A percentile compares a stretch with the other conserved stretches of the same genome.
Conservation (phyloP, 176 grass and related monocot genomes). For the Cenchrus americanus region DNA sequence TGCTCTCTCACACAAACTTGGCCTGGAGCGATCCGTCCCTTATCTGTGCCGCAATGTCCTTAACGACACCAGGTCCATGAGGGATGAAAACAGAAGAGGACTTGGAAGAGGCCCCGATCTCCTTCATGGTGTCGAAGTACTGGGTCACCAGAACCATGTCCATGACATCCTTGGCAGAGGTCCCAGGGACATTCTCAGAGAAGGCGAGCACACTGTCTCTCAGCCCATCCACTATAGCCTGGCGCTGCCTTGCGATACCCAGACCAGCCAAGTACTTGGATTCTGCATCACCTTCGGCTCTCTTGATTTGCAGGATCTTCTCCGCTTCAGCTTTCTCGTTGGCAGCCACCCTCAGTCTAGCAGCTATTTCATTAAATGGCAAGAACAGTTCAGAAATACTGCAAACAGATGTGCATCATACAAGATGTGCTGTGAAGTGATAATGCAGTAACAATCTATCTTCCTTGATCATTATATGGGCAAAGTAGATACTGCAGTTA, state of each 20-base stretch:
- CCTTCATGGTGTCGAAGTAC: conserved; percentile 90
- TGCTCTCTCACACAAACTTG: conserved; percentile 28
- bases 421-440: background rate
- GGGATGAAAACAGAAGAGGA: conserved; percentile 79
- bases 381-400: conserved; percentile 14
- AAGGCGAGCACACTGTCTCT: conserved; percentile 86
- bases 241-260: conserved; percentile 87
- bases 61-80: conserved; percentile 77
- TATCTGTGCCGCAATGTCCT: conserved; percentile 69
- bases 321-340: conserved; percentile 91
- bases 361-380: conserved; percentile 47
- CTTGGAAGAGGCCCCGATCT: conserved; percentile 73
- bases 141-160: conserved; percentile 91
- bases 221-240: conserved; percentile 84
- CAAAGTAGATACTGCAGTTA: background rate
- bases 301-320: conserved; percentile 88
- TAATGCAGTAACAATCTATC: background rate
- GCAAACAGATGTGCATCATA: background rate
- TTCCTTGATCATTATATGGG: background rate
- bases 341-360: conserved; percentile 77
- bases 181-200: conserved; percentile 87
- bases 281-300: conserved; percentile 85
- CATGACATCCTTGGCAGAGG: conserved; percentile 83
- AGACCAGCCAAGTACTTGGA: conserved; percentile 82
- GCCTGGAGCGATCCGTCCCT: conserved; percentile 79